Conservation (phyloP, 352 stramenopile species). For the Phytophthora ramorum region DNA sequence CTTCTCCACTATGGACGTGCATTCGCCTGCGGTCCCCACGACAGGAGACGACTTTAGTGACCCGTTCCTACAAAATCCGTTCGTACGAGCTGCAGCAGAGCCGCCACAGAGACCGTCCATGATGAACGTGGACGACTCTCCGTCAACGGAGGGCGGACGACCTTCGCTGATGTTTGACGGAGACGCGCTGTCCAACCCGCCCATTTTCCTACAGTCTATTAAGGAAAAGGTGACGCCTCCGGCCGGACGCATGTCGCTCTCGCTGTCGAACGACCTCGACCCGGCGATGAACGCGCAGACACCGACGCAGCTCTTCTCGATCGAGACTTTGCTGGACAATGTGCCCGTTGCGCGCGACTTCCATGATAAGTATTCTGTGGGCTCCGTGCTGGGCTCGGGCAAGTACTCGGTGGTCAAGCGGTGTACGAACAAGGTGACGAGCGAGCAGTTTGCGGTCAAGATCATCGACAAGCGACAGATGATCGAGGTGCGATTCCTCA, state of each 20-base stretch:
- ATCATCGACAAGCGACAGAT: slow-evolving; percentile 89
- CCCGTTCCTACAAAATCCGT: slow-evolving; percentile 64
- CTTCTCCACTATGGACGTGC: slow-evolving; percentile 61
- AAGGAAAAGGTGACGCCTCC: slow-evolving; percentile 68
- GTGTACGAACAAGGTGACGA: slow-evolving; percentile 44
- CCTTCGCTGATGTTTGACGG: slow-evolving; percentile 74
- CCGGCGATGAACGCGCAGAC: slow-evolving; percentile 50
- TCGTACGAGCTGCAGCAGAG: slow-evolving; percentile 38
- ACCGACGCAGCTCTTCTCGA: slow-evolving; percentile 68
- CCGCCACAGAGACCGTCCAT: slow-evolving; percentile 25
- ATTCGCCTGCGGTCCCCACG: slow-evolving; percentile 41
- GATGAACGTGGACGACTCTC: slow-evolving; percentile 31
- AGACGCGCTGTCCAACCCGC: slow-evolving; percentile 50
- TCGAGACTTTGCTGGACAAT: slow-evolving; percentile 65
- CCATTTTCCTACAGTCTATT: slow-evolving; percentile 72
- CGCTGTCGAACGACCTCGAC: slow-evolving; percentile 64
- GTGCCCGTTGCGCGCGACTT: slow-evolving; percentile 72
- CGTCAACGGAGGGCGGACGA: slow-evolving; percentile 24
- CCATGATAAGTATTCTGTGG: slow-evolving; percentile 57
- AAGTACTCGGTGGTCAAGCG: slow-evolving; percentile 86
- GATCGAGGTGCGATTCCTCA: slow-evolving; percentile 82
- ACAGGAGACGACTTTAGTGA: slow-evolving; percentile 34
- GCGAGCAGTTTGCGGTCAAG: slow-evolving; percentile 69
- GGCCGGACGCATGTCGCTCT: slow-evolving; percentile 60
- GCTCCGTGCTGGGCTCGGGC: slow-evolving; percentile 67